Percentiles rank a stretch among this genome's conserved stretches.
phyloP scores from a whole-genome alignment of 768 basidiomycete genomes.

The Tulasnella sp. region DNA sequence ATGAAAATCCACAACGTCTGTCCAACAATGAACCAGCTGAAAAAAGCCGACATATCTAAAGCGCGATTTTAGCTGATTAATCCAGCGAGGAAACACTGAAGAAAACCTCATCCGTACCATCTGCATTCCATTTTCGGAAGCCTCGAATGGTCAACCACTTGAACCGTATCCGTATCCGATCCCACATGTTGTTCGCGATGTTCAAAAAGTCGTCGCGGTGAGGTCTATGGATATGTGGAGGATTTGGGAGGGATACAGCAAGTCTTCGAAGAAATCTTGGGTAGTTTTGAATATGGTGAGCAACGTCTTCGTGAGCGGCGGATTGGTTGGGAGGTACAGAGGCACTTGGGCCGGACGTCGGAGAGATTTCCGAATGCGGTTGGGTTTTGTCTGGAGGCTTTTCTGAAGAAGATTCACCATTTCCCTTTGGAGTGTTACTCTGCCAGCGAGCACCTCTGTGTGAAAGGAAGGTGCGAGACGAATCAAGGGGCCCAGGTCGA shows the following conservation, averaged over 20 bases:
- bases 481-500: background rate
- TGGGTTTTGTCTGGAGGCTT: background rate
- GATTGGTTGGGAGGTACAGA: background rate
- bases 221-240: slow-evolving; percentile 56
- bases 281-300: slow-evolving; percentile 44
- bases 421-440: background rate
- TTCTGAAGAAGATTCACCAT: background rate
- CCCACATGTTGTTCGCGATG: slow-evolving; percentile 85
- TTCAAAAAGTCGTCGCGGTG: slow-evolving; percentile 85
- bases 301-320: background rate
- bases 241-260: slow-evolving; percentile 62
- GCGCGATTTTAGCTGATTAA: background rate
- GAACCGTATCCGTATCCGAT: slow-evolving; percentile 84
- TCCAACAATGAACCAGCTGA: slow-evolving; percentile 94
- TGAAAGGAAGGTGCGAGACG: background rate
- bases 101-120: slow-evolving; percentile 43
- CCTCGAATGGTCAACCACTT: slow-evolving; percentile 96
- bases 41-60: slow-evolving; percentile 79
- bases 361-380: background rate
- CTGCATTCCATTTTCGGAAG: slow-evolving; percentile 91
- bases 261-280: slow-evolving; percentile 77
- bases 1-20: slow-evolving; percentile 94
- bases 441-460: background rate
- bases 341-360: background rate
- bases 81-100: background rate